Evolutionary conservation across 2,329 filamentous ascomycete genomes (phyloP).

Genomic region (Clonostachys rosea): DNA sequence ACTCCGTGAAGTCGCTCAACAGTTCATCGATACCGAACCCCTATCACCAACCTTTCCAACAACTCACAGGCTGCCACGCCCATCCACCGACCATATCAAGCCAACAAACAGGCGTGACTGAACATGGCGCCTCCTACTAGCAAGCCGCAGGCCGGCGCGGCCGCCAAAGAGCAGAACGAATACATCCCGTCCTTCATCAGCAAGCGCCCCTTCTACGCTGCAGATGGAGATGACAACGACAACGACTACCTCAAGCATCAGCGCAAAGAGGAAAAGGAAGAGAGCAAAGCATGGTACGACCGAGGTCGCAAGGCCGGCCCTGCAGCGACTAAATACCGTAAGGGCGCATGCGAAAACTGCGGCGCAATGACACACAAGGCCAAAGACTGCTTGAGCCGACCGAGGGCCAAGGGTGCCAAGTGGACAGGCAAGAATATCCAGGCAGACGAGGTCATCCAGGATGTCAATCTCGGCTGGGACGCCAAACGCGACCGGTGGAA

Average conservation of each 20-base stretch:
- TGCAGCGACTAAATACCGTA: slow-evolving; percentile 93
- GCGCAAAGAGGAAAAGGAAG: slow-evolving; percentile 57
- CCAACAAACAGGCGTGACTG: too few species aligned
- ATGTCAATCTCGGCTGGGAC: slow-evolving; percentile 89
- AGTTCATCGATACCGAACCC: too few species aligned
- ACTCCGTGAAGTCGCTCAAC: too few species aligned
- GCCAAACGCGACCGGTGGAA: slow-evolving; percentile 98
- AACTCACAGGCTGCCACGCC: too few species aligned
- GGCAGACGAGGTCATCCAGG: slow-evolving; percentile 82
- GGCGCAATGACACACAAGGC: slow-evolving; percentile 95
- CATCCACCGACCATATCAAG: too few species aligned
- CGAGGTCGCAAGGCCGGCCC: slow-evolving; percentile 79
- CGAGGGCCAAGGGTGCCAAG: slow-evolving; percentile 82
- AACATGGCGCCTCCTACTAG: slow-evolving; percentile 16
- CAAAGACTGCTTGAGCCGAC: slow-evolving; percentile 87
- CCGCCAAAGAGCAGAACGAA: slow-evolving; percentile 86
- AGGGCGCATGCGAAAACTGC: slow-evolving; percentile 98
- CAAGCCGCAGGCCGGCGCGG: slow-evolving; percentile 27
- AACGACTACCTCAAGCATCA: slow-evolving; percentile 95
- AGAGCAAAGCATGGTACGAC: slow-evolving; percentile 86
- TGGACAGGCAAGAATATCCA: slow-evolving; percentile 93
- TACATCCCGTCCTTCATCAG: slow-evolving; percentile 99
- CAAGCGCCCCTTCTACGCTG: slow-evolving; percentile 94
- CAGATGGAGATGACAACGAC: slow-evolving; percentile 58
- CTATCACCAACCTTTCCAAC: too few species aligned